Base-by-base conservation (phyloP, 2,329 filamentous ascomycete genomes). In the Pseudogymnoascus sp. region DNA sequence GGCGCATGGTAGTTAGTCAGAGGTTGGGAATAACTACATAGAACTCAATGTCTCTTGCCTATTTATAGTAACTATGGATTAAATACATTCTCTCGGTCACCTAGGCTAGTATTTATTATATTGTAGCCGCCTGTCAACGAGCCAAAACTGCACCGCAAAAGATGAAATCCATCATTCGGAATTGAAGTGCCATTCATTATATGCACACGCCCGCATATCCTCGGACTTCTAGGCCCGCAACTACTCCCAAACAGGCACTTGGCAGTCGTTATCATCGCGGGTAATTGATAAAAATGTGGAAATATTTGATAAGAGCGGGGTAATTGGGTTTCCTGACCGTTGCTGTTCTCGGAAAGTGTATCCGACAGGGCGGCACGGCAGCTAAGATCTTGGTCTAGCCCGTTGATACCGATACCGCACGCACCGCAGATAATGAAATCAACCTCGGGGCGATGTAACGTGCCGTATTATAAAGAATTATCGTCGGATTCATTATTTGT, bases 191-290 rank as follows among this genome's bases (percentile, higher is more conserved):
- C 49, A 56, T 18, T 12, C 18, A 31, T 18, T 21, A 34, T 3
- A 56, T 8, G 12, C 49, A 14, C 49, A 34, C 49, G 28, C 4
- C 9, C 25, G n/a, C 49, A 18, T 14, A 18, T 14, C 9, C 28
- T 56, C 49, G 49, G 49, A 56, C 28, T 56, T 56, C 28, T 31
- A 5, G 40, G 40, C 36, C 59, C 59, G 59, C 16, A 11, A 21
- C 14, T 61, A 40, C 14, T 14, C 21, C 23, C 11, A 6, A 38
- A 59, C 37, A 21, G 11, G 3, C 62, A 63, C 59, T 65, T 63
- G 61, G 61, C 60, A 59, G 23, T 65, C 49, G 62, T 66, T 59
- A 62, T 63, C 64, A 64, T 63, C 60, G 62, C 64, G 63, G 59
- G 16, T 59, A 61, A 21, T 36, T 46, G 31, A 65, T 63, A 63